Conservation (phyloP, 805 yeast species). For the Clavispora santaluciae region DNA sequence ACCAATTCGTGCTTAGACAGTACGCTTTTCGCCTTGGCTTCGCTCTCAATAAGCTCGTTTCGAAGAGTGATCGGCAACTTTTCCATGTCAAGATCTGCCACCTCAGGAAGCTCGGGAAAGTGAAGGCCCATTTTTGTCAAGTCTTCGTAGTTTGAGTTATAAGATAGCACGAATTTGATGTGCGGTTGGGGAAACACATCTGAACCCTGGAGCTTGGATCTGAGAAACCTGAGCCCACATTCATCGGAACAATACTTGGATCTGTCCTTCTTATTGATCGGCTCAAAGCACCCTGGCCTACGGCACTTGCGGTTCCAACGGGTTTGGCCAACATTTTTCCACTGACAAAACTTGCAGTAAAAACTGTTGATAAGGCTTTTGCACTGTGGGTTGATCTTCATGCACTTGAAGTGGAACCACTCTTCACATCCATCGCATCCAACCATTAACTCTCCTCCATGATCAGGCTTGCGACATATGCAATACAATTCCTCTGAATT, state of each 20-base stretch:
- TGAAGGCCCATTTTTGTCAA: slow-evolving; percentile 24
- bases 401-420: slow-evolving; percentile 86
- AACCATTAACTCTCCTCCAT: slow-evolving; percentile 78
- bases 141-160: slow-evolving; percentile 18
- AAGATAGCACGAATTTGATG: slow-evolving; percentile 22
- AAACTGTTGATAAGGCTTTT: slow-evolving; percentile 57
- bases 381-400: slow-evolving; percentile 49
- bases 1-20: slow-evolving; percentile 5
- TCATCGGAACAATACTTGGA: slow-evolving; percentile 73
- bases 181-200: slow-evolving; percentile 15
- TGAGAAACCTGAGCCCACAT: slow-evolving; percentile 56
- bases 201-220: slow-evolving; percentile 18
- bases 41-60: slow-evolving; percentile 14
- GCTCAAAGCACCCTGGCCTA: slow-evolving; percentile 48
- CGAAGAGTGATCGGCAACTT: slow-evolving; percentile 16
- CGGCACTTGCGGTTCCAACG: slow-evolving; percentile 78
- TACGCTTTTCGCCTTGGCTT: slow-evolving; percentile 1
- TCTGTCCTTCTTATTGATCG: slow-evolving; percentile 37
- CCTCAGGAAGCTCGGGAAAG: slow-evolving; percentile 42
- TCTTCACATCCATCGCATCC: slow-evolving; percentile 94
- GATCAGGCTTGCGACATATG: slow-evolving; percentile 71
- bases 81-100: slow-evolving; percentile 17
- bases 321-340: slow-evolving; percentile 47
- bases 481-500: slow-evolving; percentile 68
- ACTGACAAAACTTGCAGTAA: slow-evolving; percentile 70